Percentiles rank a stretch among this genome's conserved stretches.
phyloP scores from a whole-genome alignment of 257 asterid genomes.

The Verbena officinalis region DNA sequence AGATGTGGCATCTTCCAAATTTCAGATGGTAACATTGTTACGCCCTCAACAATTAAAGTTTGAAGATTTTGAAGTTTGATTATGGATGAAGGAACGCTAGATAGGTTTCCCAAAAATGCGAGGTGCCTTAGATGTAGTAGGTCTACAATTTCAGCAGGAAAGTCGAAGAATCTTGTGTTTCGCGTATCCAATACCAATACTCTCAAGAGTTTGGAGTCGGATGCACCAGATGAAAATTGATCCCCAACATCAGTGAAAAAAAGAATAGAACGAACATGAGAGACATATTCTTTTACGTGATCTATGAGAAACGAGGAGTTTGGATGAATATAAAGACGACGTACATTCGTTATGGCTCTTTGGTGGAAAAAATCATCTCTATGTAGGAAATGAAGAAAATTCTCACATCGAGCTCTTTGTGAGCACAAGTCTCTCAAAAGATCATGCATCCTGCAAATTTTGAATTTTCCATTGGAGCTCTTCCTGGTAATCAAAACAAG shows the following conservation, averaged over 20 bases:
- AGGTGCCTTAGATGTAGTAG: background rate
- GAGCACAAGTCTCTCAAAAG: background rate
- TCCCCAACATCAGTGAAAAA: background rate
- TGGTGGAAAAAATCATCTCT: background rate
- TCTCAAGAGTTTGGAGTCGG: background rate
- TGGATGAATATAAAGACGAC: background rate
- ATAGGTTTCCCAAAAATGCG: background rate
- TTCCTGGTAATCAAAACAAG: too few relatives aligned
- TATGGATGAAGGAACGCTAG: background rate
- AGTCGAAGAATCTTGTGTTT: too few relatives aligned
- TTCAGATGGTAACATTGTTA: too few relatives aligned
- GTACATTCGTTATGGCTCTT: background rate
- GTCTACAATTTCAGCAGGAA: background rate
- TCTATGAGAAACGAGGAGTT: background rate
- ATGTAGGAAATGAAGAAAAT: background rate
- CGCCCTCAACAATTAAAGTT: background rate
- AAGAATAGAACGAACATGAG: background rate
- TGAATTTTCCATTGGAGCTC: too few relatives aligned
- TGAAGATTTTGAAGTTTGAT: background rate
- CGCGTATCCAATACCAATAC: background rate
- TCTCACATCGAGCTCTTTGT: background rate
- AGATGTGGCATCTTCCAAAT: too few relatives aligned
- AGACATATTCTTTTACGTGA: background rate
- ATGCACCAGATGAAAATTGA: background rate
- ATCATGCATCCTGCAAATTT: too few relatives aligned